Conservation (phyloP, 768 basidiomycete species). For the Psilocybe cyanescens region DNA sequence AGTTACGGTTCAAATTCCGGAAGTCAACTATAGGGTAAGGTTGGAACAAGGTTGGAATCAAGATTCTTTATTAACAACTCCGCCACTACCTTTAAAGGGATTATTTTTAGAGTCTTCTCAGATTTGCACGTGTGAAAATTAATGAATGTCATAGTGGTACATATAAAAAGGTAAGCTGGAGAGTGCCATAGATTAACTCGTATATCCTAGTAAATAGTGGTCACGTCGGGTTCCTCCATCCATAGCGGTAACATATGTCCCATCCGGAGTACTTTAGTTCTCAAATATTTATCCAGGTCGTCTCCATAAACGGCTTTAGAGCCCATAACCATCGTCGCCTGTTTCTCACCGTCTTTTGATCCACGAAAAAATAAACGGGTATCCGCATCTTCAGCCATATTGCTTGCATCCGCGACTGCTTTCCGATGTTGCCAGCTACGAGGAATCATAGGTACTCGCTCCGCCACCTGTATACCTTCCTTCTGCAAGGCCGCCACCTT, state of each 20-base stretch:
- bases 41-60: no score
- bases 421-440: constrained; percentile 74
- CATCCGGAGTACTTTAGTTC: constrained; percentile 97
- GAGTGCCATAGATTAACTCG: constrained; percentile 9
- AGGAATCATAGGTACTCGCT: constrained; percentile 95
- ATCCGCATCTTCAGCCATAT: constrained; percentile 17
- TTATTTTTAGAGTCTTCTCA: constrained; percentile 4
- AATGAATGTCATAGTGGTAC: neutral
- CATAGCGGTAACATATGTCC: constrained; percentile 85
- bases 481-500: constrained; percentile 87
- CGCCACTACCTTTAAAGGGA: neutral
- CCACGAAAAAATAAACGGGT: constrained; percentile 16
- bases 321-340: constrained; percentile 66
- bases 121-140: neutral
- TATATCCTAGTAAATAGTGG: constrained; percentile 23
- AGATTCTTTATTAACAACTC: neutral
- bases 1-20: neutral
- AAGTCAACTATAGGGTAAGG: neutral
- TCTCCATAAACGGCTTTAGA: constrained; percentile 75
- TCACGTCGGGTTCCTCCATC: constrained; percentile 40
- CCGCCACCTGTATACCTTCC: constrained; percentile 80
- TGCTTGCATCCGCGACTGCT: constrained; percentile 31
- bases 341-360: constrained; percentile 34
- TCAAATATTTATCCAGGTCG: constrained; percentile 93
- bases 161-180: neutral